phyloP scores from a whole-genome alignment of 225 moss, liverwort and hornwort species.

The Marchantia paleacea region DNA sequence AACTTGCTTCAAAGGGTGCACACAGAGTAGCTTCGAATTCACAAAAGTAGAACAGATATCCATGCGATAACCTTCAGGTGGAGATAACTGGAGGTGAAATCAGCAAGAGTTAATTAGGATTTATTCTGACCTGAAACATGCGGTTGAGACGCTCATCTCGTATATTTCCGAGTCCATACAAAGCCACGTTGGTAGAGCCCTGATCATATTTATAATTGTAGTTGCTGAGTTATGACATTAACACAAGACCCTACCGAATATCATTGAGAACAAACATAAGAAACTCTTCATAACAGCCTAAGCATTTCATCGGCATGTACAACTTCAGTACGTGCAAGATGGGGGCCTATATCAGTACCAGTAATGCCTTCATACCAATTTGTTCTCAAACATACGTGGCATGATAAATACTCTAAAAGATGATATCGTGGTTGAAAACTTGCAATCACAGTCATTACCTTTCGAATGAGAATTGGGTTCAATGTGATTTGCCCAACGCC shows the following conservation, averaged over 20 bases:
- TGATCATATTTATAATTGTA: constrained; percentile 34
- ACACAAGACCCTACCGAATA: neutral
- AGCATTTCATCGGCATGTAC: neutral
- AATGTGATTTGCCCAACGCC: constrained; percentile 86
- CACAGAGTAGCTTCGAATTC: too few relatives aligned
- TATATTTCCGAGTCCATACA: constrained; percentile 98
- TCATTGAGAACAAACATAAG: neutral
- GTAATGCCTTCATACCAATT: neutral
- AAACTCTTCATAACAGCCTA: neutral
- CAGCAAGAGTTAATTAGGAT: neutral
- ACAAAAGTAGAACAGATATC: neutral
- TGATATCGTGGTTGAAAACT: neutral
- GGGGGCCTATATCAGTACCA: neutral
- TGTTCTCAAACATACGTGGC: neutral
- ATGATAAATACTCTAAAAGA: neutral
- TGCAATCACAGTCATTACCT: constrained; percentile 40
- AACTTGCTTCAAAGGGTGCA: too few relatives aligned
- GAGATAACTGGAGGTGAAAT: neutral
- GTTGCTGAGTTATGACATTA: neutral
- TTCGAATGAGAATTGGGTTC: constrained; percentile 86
- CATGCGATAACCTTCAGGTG: neutral
- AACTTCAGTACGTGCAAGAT: neutral
- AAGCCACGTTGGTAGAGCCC: constrained; percentile 88
- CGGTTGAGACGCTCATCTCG: constrained; percentile 98
- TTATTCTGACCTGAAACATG: constrained; percentile 79